Conservation (phyloP, 2,329 filamentous ascomycete genomes). For the Aspergillus alliaceus region DNA sequence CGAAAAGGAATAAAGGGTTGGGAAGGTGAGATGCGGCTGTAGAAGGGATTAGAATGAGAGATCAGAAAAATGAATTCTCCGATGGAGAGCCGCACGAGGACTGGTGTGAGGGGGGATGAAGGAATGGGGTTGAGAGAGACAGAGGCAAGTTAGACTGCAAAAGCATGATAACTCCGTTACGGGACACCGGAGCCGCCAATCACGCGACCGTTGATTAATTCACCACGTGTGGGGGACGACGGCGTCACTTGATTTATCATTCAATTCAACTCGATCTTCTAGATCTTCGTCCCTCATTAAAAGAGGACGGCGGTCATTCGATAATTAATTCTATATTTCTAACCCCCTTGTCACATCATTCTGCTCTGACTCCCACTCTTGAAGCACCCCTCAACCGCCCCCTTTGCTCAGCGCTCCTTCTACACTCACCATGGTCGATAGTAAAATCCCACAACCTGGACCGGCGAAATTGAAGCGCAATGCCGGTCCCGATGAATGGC, state of each 20-base stretch:
- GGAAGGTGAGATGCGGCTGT: background rate
- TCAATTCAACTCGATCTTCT: background rate
- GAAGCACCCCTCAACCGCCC: background rate
- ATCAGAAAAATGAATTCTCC: background rate
- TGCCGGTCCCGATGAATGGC: conserved; percentile 91
- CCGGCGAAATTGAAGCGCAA: conserved; percentile 81
- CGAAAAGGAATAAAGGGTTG: background rate
- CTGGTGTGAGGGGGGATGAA: background rate
- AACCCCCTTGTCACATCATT: background rate
- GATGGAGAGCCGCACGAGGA: background rate
- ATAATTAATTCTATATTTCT: background rate
- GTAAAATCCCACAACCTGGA: conserved; percentile 79
- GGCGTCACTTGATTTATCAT: background rate
- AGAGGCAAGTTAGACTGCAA: background rate
- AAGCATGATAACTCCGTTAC: conserved; percentile 2
- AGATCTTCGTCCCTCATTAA: background rate
- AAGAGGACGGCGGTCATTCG: background rate
- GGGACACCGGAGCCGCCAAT: conserved; percentile 15
- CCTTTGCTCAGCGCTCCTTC: conserved; percentile 1
- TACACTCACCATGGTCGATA: conserved; percentile 39
- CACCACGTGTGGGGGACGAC: conserved; percentile 8
- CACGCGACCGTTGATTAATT: conserved; percentile 6
- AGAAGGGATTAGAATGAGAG: background rate
- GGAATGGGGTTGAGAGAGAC: background rate
- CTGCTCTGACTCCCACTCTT: background rate